These are phyloP conservation scores for Amborella trichopoda DNA, from an alignment of 164 flowering plant species.

Conservation along the genomic window DNA sequence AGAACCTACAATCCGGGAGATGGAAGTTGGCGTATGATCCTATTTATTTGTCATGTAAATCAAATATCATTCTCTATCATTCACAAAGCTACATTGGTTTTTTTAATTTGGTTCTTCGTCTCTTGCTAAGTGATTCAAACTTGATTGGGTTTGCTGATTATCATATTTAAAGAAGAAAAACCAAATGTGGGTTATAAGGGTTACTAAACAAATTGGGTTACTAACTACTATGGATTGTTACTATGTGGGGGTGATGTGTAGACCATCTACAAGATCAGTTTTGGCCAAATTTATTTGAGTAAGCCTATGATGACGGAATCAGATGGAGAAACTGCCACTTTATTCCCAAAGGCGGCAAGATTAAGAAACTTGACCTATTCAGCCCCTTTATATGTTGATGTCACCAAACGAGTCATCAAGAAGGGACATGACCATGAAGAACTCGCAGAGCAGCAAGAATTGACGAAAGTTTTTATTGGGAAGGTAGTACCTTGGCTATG, in stretches of 20 bases:
- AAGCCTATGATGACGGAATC: slow-evolving; percentile 99
- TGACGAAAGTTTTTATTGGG: slow-evolving; percentile 90
- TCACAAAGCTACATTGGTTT: too few relatives aligned
- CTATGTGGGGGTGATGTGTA: slow-evolving; percentile 43
- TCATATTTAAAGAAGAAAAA: too few relatives aligned
- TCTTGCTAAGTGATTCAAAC: too few relatives aligned
- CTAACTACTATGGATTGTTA: slow-evolving; percentile 1
- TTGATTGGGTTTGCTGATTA: too few relatives aligned
- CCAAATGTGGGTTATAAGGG: too few relatives aligned
- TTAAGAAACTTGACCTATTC: slow-evolving; percentile 90
- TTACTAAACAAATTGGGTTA: too few relatives aligned
- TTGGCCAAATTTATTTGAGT: slow-evolving; percentile 93
- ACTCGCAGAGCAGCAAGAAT: slow-evolving; percentile 86
- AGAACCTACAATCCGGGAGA: too few relatives aligned
- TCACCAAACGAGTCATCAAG: slow-evolving; percentile 67
- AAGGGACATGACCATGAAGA: slow-evolving; percentile 98
- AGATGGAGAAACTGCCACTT: slow-evolving; percentile 93
- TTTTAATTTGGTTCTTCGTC: too few relatives aligned
- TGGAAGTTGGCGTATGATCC: too few relatives aligned
- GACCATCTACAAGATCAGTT: slow-evolving; percentile 92
- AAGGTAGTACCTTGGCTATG: slow-evolving; percentile 31
- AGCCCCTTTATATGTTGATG: slow-evolving; percentile 96
- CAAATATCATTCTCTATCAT: too few relatives aligned
- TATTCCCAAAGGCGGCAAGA: slow-evolving; percentile 96
- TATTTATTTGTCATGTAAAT: too few relatives aligned